Conservation (phyloP, 2,329 filamentous ascomycete genomes). For the Hymenotorrendiella dingleyae region DNA sequence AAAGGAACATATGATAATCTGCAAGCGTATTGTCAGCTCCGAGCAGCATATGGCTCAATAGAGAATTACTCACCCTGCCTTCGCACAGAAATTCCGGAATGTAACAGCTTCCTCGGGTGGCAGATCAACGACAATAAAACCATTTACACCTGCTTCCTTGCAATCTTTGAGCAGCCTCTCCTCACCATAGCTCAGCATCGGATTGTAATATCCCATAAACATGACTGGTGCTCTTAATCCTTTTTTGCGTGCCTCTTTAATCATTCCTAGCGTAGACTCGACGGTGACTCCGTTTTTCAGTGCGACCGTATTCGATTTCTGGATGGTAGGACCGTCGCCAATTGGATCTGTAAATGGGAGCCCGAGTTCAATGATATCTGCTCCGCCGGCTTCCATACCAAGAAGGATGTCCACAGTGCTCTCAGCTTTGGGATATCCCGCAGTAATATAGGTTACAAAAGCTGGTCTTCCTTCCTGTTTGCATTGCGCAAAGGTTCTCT, state of each 20-base stretch:
- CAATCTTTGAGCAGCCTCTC: slow-evolving; percentile 81
- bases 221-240: slow-evolving; percentile 79
- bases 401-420: slow-evolving; percentile 80
- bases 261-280: slow-evolving; percentile 71
- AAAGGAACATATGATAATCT: slow-evolving; percentile 94
- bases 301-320: slow-evolving; percentile 87
- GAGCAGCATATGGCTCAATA: neutral
- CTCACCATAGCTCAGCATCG: slow-evolving; percentile 88
- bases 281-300: slow-evolving; percentile 86
- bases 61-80: slow-evolving; percentile 53
- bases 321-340: slow-evolving; percentile 94
- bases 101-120: slow-evolving; percentile 92
- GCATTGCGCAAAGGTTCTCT: slow-evolving; percentile 50
- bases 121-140: slow-evolving; percentile 94
- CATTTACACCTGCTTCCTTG: slow-evolving; percentile 79
- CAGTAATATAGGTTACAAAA: slow-evolving; percentile 92
- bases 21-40: slow-evolving; percentile 11
- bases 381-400: slow-evolving; percentile 85
- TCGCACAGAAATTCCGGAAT: slow-evolving; percentile 79
- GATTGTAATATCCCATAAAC: slow-evolving; percentile 99
- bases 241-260: slow-evolving; percentile 68
- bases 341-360: slow-evolving; percentile 98
- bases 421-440: slow-evolving; percentile 79
- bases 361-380: slow-evolving; percentile 91
- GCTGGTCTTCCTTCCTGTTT: slow-evolving; percentile 51